Conservation (phyloP, 768 basidiomycete genomes). For the Tephrocybe sp. region DNA sequence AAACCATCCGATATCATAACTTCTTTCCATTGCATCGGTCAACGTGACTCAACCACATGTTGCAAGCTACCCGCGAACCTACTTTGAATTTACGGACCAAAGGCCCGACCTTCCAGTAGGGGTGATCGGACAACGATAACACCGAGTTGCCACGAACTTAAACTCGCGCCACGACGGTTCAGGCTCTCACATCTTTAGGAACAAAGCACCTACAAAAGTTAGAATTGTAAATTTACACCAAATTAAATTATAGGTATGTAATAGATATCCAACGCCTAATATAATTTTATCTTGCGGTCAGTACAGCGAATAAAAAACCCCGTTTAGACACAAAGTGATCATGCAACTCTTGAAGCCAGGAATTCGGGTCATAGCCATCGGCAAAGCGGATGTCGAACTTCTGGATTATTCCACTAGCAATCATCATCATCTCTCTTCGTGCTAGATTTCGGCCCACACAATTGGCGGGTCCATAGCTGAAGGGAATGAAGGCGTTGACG, state of each 20-base stretch:
- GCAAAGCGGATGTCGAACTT: constrained; percentile 39
- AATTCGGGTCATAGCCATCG: constrained; percentile 27
- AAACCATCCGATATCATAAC: background rate
- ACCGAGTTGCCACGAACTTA: too few species aligned
- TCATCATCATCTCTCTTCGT: constrained; percentile 40
- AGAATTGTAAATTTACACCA: too few species aligned
- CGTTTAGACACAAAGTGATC: constrained; percentile 14
- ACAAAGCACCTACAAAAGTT: too few species aligned
- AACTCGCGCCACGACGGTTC: background rate
- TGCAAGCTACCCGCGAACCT: background rate
- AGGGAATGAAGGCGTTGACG: constrained; percentile 41
- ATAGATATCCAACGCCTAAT: background rate
- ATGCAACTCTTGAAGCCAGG: constrained; percentile 11
- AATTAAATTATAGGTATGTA: too few species aligned
- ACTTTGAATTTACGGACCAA: background rate
- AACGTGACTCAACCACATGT: background rate
- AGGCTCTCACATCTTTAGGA: too few species aligned
- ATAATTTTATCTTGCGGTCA: constrained; percentile 5
- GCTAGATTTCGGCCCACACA: constrained; percentile 48
- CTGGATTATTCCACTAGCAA: constrained; percentile 37
- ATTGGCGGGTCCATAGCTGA: constrained; percentile 43
- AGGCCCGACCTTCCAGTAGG: background rate
- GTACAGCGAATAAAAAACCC: constrained; percentile 6
- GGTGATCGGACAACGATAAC: too few species aligned
- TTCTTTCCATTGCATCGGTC: background rate